phyloP scores from a whole-genome alignment of 352 stramenopile genomes.

The Pythium monospermum region DNA sequence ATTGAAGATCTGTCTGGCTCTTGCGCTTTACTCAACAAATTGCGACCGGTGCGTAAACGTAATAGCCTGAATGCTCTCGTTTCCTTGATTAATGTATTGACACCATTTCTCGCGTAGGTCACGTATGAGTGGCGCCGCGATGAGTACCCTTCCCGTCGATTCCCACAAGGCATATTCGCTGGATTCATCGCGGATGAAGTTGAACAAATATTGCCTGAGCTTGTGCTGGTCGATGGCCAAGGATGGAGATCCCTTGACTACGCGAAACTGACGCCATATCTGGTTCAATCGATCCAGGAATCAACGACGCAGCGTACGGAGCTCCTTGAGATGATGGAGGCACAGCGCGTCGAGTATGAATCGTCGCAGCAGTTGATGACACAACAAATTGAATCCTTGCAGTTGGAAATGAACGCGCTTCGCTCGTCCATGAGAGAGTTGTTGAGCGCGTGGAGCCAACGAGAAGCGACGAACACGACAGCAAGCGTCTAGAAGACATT shows the following conservation, averaged over 20 bases:
- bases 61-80: too few relatives aligned
- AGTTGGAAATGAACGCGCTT: constrained; percentile 5
- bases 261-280: constrained; percentile 39
- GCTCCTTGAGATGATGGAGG: background rate
- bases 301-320: constrained; percentile 11
- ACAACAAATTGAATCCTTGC: constrained; percentile 3
- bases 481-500: too few relatives aligned
- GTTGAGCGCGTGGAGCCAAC: background rate
- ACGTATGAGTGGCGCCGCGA: constrained; percentile 44
- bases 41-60: too few relatives aligned
- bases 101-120: constrained; percentile 41
- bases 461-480: too few relatives aligned
- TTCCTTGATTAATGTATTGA: too few relatives aligned
- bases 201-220: constrained; percentile 41
- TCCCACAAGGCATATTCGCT: constrained; percentile 29
- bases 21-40: too few relatives aligned
- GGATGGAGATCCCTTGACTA: constrained; percentile 65
- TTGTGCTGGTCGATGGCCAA: constrained; percentile 40
- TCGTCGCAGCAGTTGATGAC: background rate
- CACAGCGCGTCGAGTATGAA: background rate
- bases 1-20: constrained; percentile 25
- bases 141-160: constrained; percentile 33
- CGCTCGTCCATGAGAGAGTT: background rate
- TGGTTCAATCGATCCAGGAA: constrained; percentile 56
- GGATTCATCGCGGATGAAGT: constrained; percentile 73